Conservation (phyloP, 495 filamentous ascomycete species). For the Podospora anserina region DNA sequence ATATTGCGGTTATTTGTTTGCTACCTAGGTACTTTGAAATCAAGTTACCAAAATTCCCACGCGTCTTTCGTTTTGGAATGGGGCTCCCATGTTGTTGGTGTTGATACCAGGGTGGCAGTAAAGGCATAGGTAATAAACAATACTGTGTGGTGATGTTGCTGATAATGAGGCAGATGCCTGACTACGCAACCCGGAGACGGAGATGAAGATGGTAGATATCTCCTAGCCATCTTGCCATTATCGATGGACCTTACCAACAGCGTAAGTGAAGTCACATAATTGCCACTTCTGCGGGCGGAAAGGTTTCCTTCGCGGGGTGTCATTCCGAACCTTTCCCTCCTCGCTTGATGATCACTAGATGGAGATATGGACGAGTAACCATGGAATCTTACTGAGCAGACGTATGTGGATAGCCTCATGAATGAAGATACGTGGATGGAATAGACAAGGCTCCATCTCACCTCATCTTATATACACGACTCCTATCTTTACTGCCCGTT, state of each 20-base stretch:
- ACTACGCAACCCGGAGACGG: background rate
- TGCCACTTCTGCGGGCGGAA: no score
- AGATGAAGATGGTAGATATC: background rate
- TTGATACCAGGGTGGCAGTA: background rate
- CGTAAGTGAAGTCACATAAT: no score
- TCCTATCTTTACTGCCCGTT: no score
- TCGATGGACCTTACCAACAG: background rate
- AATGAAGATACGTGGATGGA: no score
- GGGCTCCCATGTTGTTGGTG: background rate
- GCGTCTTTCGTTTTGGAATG: background rate
- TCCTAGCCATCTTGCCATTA: background rate
- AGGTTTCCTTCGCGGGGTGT: no score
- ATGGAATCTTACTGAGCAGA: no score
- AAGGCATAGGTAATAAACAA: background rate
- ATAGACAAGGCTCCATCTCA: no score
- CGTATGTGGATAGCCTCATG: no score
- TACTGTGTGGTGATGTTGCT: background rate
- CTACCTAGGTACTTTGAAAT: background rate
- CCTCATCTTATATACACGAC: no score
- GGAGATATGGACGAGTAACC: no score
- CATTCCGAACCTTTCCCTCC: no score
- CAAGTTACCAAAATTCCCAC: background rate
- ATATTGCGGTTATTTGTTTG: background rate
- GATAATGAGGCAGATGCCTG: background rate
- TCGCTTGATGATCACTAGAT: no score